These are phyloP conservation scores for Albugo candida DNA, from an alignment of 352 stramenopile genomes.

Conservation along the genomic window DNA sequence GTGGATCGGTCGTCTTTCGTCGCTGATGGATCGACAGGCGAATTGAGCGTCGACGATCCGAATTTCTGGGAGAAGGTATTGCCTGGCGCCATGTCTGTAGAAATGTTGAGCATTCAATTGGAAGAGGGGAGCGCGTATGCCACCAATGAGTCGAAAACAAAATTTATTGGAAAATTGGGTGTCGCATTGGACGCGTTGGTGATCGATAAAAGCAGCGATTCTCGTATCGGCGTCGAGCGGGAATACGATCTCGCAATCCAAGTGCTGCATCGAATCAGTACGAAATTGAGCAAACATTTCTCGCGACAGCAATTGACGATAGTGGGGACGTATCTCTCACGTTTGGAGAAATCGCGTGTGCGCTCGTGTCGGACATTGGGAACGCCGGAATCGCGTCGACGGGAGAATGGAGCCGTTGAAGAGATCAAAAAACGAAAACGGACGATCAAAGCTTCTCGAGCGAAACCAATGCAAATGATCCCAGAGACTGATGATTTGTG, in stretches of 20 bases:
- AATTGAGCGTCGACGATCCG: slow-evolving; percentile 89
- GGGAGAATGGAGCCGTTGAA: slow-evolving; percentile 3
- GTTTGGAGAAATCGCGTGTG: slow-evolving; percentile 68
- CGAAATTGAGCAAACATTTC: slow-evolving; percentile 65
- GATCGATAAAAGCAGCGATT: slow-evolving; percentile 25
- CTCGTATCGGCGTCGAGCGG: slow-evolving; percentile 19
- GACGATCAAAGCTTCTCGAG: slow-evolving; percentile 16
- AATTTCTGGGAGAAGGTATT: slow-evolving; percentile 94
- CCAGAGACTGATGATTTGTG: slow-evolving; percentile 83
- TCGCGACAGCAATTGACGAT: slow-evolving; percentile 66
- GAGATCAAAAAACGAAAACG: slow-evolving; percentile 19
- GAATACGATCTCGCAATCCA: slow-evolving; percentile 78
- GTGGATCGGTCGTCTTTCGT: slow-evolving; percentile 83
- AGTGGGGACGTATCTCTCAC: slow-evolving; percentile 43
- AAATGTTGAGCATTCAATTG: slow-evolving; percentile 76
- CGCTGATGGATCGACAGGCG: slow-evolving; percentile 73
- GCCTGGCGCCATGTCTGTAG: slow-evolving; percentile 57
- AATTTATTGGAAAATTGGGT: slow-evolving; percentile 77
- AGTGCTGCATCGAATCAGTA: slow-evolving; percentile 51
- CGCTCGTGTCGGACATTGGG: slow-evolving; percentile 29
- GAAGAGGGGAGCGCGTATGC: slow-evolving; percentile 66
- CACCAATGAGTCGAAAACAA: slow-evolving; percentile 69
- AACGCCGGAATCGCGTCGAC: neutral
- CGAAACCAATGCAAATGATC: slow-evolving; percentile 13
- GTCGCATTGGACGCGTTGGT: slow-evolving; percentile 55